Conservation (phyloP, 2,329 filamentous ascomycete genomes). For the Talaromyces islandicus region DNA sequence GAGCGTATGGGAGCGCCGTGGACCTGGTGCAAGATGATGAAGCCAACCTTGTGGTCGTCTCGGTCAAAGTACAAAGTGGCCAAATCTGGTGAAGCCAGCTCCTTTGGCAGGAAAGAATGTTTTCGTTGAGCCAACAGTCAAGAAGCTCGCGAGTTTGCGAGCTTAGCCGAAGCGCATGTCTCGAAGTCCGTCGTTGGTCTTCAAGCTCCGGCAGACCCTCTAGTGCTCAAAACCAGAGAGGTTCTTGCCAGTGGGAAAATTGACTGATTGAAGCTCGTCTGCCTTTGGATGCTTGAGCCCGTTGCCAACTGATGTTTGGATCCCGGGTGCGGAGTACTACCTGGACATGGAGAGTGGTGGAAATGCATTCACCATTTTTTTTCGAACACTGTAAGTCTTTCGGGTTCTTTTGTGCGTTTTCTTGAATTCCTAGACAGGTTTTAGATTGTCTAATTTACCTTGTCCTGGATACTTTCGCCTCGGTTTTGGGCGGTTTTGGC, state of each 20-base stretch:
- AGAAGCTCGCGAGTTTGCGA: neutral
- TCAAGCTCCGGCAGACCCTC: constrained; percentile 4
- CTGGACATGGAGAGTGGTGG: constrained; percentile 2
- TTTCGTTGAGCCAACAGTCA: constrained; percentile 2
- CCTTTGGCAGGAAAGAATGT: constrained; percentile 2
- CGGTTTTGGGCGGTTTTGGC: constrained; percentile 5
- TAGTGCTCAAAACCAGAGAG: constrained; percentile 1
- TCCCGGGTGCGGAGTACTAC: constrained; percentile 4
- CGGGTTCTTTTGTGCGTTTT: neutral
- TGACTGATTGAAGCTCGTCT: neutral
- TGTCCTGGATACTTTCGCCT: constrained; percentile 5
- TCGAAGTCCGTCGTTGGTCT: constrained; percentile 3
- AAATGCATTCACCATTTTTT: constrained; percentile 3
- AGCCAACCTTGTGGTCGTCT: constrained; percentile 5
- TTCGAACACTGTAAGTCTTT: constrained; percentile 6
- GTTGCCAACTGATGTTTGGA: neutral
- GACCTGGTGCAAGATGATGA: constrained; percentile 2
- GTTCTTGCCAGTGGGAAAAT: neutral
- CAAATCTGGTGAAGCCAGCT: constrained; percentile 1
- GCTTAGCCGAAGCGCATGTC: neutral
- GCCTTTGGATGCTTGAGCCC: neutral
- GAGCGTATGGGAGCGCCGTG: constrained; percentile 1
- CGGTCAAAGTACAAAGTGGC: neutral
- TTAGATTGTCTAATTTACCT: neutral
- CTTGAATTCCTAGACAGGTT: neutral